These are phyloP conservation scores for Trichoderma reesei DNA, from an alignment of 495 filamentous ascomycete species.

Conservation along the genomic window DNA sequence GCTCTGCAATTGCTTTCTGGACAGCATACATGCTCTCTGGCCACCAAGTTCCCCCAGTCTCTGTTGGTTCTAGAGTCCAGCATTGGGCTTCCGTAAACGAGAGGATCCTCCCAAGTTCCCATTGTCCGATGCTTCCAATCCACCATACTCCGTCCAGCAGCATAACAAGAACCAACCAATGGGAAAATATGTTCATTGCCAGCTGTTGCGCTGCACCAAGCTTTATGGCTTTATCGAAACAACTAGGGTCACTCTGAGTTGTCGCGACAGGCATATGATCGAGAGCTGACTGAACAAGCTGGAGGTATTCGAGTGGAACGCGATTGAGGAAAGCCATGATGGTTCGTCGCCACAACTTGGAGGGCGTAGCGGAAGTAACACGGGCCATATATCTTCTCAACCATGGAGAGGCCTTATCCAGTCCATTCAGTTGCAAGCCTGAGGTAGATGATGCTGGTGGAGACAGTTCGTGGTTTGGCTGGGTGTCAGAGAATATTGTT, in stretches of 20 bases:
- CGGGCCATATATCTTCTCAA: neutral
- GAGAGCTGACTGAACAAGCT: conserved; percentile 4
- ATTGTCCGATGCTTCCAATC: conserved; percentile 3
- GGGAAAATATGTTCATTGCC: conserved; percentile 7
- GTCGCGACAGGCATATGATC: neutral
- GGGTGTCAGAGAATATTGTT: neutral
- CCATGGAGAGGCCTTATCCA: conserved; percentile 2
- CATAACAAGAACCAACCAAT: conserved; percentile 10
- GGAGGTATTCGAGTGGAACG: conserved; percentile 2
- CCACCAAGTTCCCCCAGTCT: neutral
- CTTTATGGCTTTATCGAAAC: neutral
- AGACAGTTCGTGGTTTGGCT: neutral
- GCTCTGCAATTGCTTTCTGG: conserved; percentile 2
- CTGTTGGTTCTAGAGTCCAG: neutral
- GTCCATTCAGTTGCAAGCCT: neutral
- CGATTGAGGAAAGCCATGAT: conserved; percentile 6
- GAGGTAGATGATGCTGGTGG: neutral
- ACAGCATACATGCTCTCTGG: conserved; percentile 5
- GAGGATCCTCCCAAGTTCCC: conserved; percentile 7
- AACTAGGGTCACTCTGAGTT: neutral
- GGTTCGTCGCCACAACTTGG: neutral
- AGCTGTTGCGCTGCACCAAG: neutral
- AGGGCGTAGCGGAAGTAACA: neutral
- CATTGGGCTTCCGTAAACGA: neutral
- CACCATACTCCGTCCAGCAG: conserved; percentile 7